Percentiles rank a stretch among this genome's conserved stretches.
Conservation (phyloP, 2,329 filamentous ascomycete species). For the Emergomyces orientalis region DNA sequence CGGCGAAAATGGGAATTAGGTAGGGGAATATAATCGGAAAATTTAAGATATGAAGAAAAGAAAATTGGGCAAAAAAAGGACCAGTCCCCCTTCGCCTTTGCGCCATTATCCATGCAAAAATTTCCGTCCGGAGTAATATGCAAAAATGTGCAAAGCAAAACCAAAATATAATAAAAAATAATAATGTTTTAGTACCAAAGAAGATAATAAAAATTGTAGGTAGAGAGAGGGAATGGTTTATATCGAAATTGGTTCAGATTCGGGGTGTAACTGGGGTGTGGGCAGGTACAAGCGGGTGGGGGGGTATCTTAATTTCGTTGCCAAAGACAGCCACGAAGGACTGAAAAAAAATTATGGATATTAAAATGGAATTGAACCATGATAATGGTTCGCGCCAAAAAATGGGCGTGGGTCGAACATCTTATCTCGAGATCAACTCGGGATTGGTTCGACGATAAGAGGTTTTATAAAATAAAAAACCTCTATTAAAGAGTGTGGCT, state of each 20-base stretch:
- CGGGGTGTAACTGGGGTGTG: background rate
- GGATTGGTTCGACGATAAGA: background rate
- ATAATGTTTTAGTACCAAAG: background rate
- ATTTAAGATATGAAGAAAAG: background rate
- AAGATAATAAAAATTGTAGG: background rate
- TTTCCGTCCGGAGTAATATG: background rate
- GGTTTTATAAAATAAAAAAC: background rate
- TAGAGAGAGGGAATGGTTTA: background rate
- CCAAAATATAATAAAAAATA: background rate
- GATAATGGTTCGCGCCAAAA: background rate
- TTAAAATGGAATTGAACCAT: conserved; percentile 1
- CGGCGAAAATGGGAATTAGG: background rate
- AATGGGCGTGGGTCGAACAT: background rate
- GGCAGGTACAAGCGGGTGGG: too few species aligned
- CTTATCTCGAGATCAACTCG: conserved; percentile 5
- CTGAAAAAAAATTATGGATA: background rate
- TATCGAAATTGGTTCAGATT: background rate
- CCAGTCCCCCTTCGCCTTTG: background rate
- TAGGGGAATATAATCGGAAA: background rate
- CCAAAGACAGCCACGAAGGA: too few species aligned
- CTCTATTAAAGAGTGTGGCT: background rate
- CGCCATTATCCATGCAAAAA: background rate
- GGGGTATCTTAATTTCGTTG: background rate
- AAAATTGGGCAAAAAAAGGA: background rate
- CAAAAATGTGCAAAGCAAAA: background rate